Evolutionary conservation across 192 early-diverging fungal species (phyloP), one percentile per base, ranked within the genome.

Genomic region (Coemansia sp.): DNA sequence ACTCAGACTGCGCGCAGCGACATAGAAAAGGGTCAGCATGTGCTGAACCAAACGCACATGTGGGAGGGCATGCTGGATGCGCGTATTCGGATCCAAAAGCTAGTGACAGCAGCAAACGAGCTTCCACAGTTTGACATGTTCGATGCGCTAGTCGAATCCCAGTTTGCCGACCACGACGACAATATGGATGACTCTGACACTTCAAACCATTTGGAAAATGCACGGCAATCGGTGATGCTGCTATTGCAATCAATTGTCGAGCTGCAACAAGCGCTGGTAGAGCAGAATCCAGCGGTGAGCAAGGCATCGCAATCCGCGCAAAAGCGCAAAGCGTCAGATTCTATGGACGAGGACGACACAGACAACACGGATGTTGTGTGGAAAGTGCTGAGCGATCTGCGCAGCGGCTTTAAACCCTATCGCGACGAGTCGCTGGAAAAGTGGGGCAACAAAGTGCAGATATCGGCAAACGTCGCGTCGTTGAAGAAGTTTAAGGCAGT

Each of bases 401-500:
- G 64, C 21, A n/a, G 17, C 10, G 51, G 42, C 4, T 94, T 94
- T 68, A 72, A 73, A n/a, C 81, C 88, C 5, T 98, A 82, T 78
- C 91, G 92, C n/a, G 83, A 93, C 65, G 70, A 79, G 59, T 93
- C 92, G 9, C 82, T 98, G 21, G 95, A 97, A 40, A 97, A 95
- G 64, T 98, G 96, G 96, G 88, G 86, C 67, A 87, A 84, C 74
- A 96, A 95, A 67, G 89, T 93, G 1, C 87, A 89, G 56, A 80
- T 87, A 10, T 83, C 92, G 3, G 84, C 86, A 5, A 87, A 85
- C 25, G 81, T 88, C 9, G 79, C 87, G 0, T 74, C 88, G 37
- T 82, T 86, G 68, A 98, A 95, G 63, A 95, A 95, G 68, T 96
- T 98, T 84, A 97, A 96, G 70, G 92, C 92, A 0, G 89, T 98